These are phyloP conservation scores for Colletotrichum musae DNA, from an alignment of 2,329 filamentous ascomycete species.

Conservation along the genomic window DNA sequence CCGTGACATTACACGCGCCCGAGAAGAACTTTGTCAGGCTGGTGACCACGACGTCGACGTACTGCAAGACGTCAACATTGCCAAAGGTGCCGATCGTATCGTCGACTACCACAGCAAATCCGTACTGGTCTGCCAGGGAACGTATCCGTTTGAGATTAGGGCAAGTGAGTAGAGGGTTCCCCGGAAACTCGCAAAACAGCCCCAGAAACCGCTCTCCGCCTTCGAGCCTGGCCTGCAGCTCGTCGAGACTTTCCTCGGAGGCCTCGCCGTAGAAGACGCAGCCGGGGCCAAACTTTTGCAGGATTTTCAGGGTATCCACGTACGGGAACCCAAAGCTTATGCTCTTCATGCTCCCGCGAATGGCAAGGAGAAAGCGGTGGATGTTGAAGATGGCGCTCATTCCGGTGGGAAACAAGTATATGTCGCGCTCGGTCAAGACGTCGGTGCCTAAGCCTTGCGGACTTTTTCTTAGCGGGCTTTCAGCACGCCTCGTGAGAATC, in stretches of 20 bases:
- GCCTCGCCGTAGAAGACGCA: slow-evolving; percentile 90
- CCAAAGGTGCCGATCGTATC: slow-evolving; percentile 97
- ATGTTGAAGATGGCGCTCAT: slow-evolving; percentile 97
- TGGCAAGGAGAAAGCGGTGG: slow-evolving; percentile 79
- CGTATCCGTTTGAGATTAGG: slow-evolving; percentile 88
- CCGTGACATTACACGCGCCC: slow-evolving; percentile 98
- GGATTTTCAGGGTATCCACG: slow-evolving; percentile 93
- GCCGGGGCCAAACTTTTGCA: slow-evolving; percentile 93
- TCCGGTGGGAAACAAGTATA: slow-evolving; percentile 88
- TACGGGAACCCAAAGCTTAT: slow-evolving; percentile 97
- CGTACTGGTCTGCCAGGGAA: slow-evolving; percentile 82
- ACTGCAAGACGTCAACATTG: slow-evolving; percentile 92
- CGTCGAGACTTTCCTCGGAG: slow-evolving; percentile 82
- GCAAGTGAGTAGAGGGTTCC: slow-evolving; percentile 89
- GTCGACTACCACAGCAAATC: slow-evolving; percentile 92
- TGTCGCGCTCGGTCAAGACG: slow-evolving; percentile 84
- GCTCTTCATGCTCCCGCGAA: slow-evolving; percentile 77
- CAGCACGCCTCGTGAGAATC: slow-evolving; percentile 86
- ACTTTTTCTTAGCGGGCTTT: not conserved
- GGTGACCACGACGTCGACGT: slow-evolving; percentile 92
- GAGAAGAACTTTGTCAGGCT: slow-evolving; percentile 98
- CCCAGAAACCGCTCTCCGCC: slow-evolving; percentile 83
- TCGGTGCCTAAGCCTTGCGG: slow-evolving; percentile 65
- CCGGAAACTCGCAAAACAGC: slow-evolving; percentile 95
- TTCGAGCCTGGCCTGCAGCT: slow-evolving; percentile 80